A percentile compares a stretch with the other conserved stretches of the same genome.
Evolutionary conservation across 192 early-diverging fungal species (phyloP).

Genomic region (Coemansia sp.): DNA sequence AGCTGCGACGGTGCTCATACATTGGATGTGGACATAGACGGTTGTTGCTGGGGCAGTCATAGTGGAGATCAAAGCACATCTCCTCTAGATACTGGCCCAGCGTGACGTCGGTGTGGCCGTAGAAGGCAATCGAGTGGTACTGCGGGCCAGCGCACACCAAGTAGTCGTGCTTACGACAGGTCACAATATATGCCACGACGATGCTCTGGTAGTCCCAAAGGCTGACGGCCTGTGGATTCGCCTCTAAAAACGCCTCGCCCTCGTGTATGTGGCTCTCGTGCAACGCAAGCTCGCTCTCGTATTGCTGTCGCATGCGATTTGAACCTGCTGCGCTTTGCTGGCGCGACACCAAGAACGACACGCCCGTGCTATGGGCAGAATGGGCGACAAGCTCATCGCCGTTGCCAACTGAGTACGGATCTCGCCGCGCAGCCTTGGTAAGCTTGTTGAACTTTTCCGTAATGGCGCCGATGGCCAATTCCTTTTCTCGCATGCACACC

Average conservation of each 20-base stretch:
- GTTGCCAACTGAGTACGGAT: background rate
- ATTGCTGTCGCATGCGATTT: constrained; percentile 56
- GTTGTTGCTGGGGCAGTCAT: constrained; percentile 62
- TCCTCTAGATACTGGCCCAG: constrained; percentile 89
- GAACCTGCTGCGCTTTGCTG: constrained; percentile 52
- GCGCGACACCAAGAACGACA: constrained; percentile 52
- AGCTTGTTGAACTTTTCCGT: constrained; percentile 36
- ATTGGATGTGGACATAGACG: constrained; percentile 78
- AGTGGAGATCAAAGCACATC: constrained; percentile 70
- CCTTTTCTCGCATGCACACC: constrained; percentile 63
- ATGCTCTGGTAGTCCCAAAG: constrained; percentile 59
- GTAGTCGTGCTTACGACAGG: constrained; percentile 50
- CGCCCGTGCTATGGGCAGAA: constrained; percentile 25
- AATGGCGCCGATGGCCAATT: constrained; percentile 46
- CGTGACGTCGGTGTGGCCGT: constrained; percentile 76
- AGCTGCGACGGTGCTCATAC: constrained; percentile 81
- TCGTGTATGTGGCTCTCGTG: constrained; percentile 51
- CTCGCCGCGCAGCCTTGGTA: constrained; percentile 22
- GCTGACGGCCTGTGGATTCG: constrained; percentile 48
- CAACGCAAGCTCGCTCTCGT: constrained; percentile 53
- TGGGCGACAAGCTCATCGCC: background rate
- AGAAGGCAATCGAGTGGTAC: constrained; percentile 80
- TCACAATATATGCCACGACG: constrained; percentile 50
- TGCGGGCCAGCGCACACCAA: constrained; percentile 68
- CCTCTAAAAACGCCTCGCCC: constrained; percentile 45